Evolutionary conservation across 2,329 filamentous ascomycete genomes (phyloP), one percentile per base, ranked within the genome.

Genomic region (Alternaria sp.): DNA sequence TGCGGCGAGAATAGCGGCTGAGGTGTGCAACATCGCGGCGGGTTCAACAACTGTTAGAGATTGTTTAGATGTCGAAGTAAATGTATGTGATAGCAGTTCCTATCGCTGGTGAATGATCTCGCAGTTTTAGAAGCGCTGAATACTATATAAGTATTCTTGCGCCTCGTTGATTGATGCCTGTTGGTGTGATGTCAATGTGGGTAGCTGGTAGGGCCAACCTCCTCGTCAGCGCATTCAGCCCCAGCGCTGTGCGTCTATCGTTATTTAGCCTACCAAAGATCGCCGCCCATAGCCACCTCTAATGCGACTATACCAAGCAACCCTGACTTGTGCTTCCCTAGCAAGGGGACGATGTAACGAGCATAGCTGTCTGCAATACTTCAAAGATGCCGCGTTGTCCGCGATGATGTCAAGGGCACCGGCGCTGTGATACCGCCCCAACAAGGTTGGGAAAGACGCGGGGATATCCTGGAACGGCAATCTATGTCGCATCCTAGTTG

Each of bases 211-310:
- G 36, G 34, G 26, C 39, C 59, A 57, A 36, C 53, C 41, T 57
- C 48, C 39, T 51, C 22, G 54, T 58, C 52, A 63, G 51, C 56
- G 51, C 56, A 26, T 41, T 63, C 64, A 65, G 64, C 64, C 57
- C 57, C 62, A 66, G 46, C 53, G 16, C 39, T 56, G 52, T 59
- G 56, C 64, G 47, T 47, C 42, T 52, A 57, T 22, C 34, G 51
- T 41, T 46, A 32, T 47, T 57, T 51, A 51, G 47, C 52, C 61
- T 22, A 52, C 36, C 49, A 49, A 18, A 28, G 22, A 52, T 42
- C 30, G 30, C 43, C 51, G 14, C 28, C 49, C 53, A 36, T 48
- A 36, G 22, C 54, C 44, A 52, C 53, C 32, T 55, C 51, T 52
- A 34, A 51, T 54, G 46, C 36, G 22, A 60, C 48, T n/a, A 24